A percentile compares a stretch with the other conserved stretches of the same genome.
Conservation (phyloP, 1,284 basidiomycete genomes). For the Cryptococcus jaspeensis region DNA sequence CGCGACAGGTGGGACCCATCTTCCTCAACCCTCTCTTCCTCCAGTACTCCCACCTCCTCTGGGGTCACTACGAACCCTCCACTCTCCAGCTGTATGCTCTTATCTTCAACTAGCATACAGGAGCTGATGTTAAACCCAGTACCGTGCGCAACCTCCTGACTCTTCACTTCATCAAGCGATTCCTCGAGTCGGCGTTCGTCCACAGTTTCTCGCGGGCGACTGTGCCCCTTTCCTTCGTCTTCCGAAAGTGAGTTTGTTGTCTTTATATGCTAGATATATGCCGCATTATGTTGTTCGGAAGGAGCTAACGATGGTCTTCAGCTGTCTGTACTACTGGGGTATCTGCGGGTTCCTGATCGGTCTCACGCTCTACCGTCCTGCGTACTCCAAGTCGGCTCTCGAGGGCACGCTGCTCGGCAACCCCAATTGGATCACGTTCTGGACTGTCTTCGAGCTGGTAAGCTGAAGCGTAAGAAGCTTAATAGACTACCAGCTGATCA, state of each 20-base stretch:
- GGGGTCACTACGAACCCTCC: conserved; percentile 40
- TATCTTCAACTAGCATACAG: not conserved
- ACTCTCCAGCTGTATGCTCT: conserved; percentile 37
- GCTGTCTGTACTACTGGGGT: conserved; percentile 84
- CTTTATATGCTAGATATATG: not conserved
- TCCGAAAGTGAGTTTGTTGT: conserved; percentile 71
- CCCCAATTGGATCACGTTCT: conserved; percentile 66
- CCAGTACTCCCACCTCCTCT: conserved; percentile 55
- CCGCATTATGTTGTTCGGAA: not conserved
- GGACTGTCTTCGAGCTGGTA: conserved; percentile 72
- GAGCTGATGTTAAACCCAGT: conserved; percentile 52
- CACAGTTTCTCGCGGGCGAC: conserved; percentile 94
- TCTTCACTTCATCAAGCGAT: conserved; percentile 87
- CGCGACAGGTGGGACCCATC: conserved; percentile 75
- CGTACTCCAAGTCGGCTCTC: conserved; percentile 63
- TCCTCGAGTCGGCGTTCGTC: conserved; percentile 88
- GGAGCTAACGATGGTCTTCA: conserved; percentile 42
- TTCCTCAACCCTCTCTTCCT: conserved; percentile 88
- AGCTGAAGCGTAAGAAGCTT: conserved; percentile 42
- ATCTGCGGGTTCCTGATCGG: conserved; percentile 76
- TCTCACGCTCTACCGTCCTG: conserved; percentile 72
- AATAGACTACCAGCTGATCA: conserved; percentile 1
- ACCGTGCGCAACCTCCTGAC: conserved; percentile 76
- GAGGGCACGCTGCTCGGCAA: conserved; percentile 67
- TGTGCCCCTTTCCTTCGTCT: conserved; percentile 84